Conservation (phyloP, 2,329 filamentous ascomycete species). For the Calonectria honghensis region DNA sequence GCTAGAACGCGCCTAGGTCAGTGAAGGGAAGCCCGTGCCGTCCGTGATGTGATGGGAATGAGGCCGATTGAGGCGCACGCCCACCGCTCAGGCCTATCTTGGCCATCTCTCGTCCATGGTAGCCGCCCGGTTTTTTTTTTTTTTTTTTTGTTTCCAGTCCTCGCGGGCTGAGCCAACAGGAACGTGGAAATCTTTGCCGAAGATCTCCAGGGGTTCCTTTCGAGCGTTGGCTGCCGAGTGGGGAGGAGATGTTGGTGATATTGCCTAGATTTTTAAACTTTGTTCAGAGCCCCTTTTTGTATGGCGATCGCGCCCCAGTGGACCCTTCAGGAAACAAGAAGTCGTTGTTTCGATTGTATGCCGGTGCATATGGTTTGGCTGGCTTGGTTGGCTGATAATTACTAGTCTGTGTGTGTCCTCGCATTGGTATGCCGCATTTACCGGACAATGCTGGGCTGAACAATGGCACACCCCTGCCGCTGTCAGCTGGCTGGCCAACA, state of each 20-base stretch:
- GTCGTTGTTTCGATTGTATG: slow-evolving; percentile 20
- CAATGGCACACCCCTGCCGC: neutral
- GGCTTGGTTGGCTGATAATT: neutral
- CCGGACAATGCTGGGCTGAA: slow-evolving; percentile 4
- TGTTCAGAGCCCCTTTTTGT: slow-evolving; percentile 16
- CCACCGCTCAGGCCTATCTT: slow-evolving; percentile 4
- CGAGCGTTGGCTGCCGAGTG: neutral
- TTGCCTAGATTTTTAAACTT: slow-evolving; percentile 6
- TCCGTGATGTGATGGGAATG: slow-evolving; percentile 18
- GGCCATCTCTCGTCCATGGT: neutral
- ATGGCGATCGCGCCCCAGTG: slow-evolving; percentile 10
- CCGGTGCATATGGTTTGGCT: slow-evolving; percentile 12
- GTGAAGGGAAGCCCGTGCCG: slow-evolving; percentile 9
- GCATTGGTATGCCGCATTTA: slow-evolving; percentile 19
- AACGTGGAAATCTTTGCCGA: slow-evolving; percentile 12
- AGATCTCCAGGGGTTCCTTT: neutral
- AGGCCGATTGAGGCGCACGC: slow-evolving; percentile 19
- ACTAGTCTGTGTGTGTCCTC: neutral
- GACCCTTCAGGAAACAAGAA: neutral
- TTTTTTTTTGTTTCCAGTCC: neutral
- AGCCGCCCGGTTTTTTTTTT: neutral
- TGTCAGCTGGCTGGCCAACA: slow-evolving; percentile 5
- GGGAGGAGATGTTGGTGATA: slow-evolving; percentile 15
- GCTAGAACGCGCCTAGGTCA: slow-evolving; percentile 10
- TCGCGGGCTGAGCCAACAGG: neutral